These are phyloP conservation scores for Macroventuria anomochaeta DNA, from an alignment of 2,329 filamentous ascomycete species.

Conservation along the genomic window DNA sequence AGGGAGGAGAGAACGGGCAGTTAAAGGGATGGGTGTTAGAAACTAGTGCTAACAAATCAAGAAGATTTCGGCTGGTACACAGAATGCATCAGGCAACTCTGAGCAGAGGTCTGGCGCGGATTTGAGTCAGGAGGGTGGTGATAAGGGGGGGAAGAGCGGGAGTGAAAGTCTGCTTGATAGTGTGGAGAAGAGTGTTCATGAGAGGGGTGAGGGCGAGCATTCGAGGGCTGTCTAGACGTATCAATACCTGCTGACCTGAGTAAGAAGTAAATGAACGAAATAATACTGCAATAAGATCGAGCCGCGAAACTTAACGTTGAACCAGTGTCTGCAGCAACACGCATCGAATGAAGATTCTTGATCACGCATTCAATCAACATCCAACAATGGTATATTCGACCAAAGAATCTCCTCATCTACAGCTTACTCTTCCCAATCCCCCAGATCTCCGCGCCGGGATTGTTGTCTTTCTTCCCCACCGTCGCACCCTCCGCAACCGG, in stretches of 20 bases:
- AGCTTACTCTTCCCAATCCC: conserved; percentile 54
- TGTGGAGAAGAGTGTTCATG: conserved; percentile 21
- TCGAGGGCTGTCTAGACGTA: background rate
- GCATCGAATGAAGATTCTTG: too few species aligned
- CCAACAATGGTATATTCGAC: too few species aligned
- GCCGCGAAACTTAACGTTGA: too few species aligned
- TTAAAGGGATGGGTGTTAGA: too few species aligned
- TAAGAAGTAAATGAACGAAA: background rate
- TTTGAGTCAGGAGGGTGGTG: background rate
- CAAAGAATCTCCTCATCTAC: too few species aligned
- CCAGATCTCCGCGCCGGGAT: conserved; percentile 51
- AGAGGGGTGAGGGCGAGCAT: conserved; percentile 10
- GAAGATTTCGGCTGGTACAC: background rate
- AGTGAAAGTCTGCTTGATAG: conserved; percentile 24
- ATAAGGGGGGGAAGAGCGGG: conserved; percentile 12
- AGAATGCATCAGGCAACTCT: conserved; percentile 16
- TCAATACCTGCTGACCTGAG: too few species aligned
- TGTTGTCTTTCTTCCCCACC: conserved; percentile 45
- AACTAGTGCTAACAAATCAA: too few species aligned
- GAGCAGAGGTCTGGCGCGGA: background rate
- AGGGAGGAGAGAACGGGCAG: too few species aligned
- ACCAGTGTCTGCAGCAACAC: too few species aligned
- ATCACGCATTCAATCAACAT: too few species aligned
- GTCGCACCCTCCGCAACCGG: conserved; percentile 30
- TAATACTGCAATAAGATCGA: too few species aligned